Evolutionary conservation across 1,139 yeast genomes (phyloP).

Genomic region (Lodderomyces parapsilosis): DNA sequence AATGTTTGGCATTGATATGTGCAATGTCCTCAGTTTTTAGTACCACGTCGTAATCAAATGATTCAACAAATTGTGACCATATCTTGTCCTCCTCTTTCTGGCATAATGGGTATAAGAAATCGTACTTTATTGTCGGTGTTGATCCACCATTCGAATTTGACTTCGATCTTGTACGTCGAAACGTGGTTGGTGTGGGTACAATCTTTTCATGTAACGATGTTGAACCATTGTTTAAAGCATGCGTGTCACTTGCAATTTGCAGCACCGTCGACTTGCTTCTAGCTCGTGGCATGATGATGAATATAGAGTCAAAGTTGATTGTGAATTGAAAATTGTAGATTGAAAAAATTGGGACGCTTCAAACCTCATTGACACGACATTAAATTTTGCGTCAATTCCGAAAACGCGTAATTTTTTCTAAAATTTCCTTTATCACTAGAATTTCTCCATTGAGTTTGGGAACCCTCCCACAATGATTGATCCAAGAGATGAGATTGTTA

Average conservation of each 20-base stretch:
- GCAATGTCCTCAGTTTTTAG: slow-evolving; percentile 33
- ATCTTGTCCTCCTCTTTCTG: slow-evolving; percentile 13
- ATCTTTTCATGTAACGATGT: slow-evolving; percentile 11
- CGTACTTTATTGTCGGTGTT: neutral
- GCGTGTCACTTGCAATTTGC: slow-evolving; percentile 40
- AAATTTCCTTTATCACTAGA: no score
- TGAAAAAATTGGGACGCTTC: neutral
- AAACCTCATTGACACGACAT: neutral
- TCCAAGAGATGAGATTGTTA: slow-evolving; percentile 20
- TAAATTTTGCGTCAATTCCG: neutral
- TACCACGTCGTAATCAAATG: slow-evolving; percentile 39
- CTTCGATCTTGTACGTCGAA: slow-evolving; percentile 18
- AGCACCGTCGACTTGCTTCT: slow-evolving; percentile 56
- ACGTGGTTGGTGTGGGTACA: slow-evolving; percentile 6
- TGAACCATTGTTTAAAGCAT: slow-evolving; percentile 23
- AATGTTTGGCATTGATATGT: slow-evolving; percentile 28
- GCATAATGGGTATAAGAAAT: slow-evolving; percentile 1
- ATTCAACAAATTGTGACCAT: slow-evolving; percentile 31
- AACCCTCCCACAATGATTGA: slow-evolving; percentile 11
- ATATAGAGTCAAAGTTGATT: neutral
- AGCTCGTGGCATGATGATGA: slow-evolving; percentile 28
- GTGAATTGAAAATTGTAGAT: neutral
- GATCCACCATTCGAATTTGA: slow-evolving; percentile 13
- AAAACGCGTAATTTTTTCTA: no score
- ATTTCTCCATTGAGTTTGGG: neutral